These are phyloP conservation scores for Pythium oligandrum DNA, from an alignment of 352 stramenopile species.

Conservation along the genomic window DNA sequence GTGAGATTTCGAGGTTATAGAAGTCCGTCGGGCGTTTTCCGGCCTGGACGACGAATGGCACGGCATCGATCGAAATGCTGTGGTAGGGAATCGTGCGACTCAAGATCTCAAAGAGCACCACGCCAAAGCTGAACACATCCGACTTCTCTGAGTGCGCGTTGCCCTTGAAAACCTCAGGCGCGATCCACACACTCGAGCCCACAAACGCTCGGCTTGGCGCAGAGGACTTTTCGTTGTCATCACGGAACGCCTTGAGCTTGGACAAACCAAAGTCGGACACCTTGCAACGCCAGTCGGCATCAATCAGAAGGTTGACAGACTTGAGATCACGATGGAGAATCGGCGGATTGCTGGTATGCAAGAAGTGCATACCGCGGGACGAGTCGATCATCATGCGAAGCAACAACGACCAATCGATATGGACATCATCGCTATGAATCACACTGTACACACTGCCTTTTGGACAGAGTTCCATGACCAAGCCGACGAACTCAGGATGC, in stretches of 20 bases:
- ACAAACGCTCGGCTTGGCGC: conserved; percentile 50
- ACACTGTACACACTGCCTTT: conserved; percentile 84
- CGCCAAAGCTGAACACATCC: conserved; percentile 86
- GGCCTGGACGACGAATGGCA: conserved; percentile 74
- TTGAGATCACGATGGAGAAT: conserved; percentile 90
- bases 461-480: conserved; percentile 88
- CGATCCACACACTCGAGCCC: conserved; percentile 90
- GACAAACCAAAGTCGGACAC: conserved; percentile 88
- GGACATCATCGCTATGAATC: conserved; percentile 67
- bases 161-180: conserved; percentile 87
- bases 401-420: conserved; percentile 84
- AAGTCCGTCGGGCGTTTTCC: conserved; percentile 81
- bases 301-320: conserved; percentile 86
- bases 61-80: conserved; percentile 74
- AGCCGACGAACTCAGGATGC: conserved; percentile 76
- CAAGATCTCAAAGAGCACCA: conserved; percentile 75
- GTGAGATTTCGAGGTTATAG: conserved; percentile 41
- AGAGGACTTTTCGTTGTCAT: conserved; percentile 35
- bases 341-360: conserved; percentile 84
- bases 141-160: conserved; percentile 84
- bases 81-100: conserved; percentile 64
- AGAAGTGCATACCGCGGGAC: conserved; percentile 86
- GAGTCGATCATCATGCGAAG: conserved; percentile 86
- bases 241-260: conserved; percentile 77
- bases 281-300: conserved; percentile 86